phyloP scores from a whole-genome alignment of 352 stramenopile species.

The Globisporangium spiculum region DNA sequence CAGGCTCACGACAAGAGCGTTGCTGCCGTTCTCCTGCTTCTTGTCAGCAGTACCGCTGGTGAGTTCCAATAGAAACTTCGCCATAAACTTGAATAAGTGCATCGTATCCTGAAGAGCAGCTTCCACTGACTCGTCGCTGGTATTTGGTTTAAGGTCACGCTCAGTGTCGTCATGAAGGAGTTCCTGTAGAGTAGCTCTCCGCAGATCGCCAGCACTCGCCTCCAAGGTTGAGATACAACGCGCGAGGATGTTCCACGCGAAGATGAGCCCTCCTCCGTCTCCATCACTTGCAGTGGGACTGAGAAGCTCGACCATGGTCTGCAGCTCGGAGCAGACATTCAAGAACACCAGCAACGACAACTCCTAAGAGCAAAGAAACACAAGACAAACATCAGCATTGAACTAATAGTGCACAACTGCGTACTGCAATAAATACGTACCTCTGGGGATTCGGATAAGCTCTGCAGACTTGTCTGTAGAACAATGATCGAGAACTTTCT shows the following conservation, averaged over 20 bases:
- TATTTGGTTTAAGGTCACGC: not conserved
- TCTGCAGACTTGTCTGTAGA: constrained; percentile 14
- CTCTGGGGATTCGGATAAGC: constrained; percentile 12
- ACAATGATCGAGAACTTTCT: constrained; percentile 2
- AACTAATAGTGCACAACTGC: not conserved
- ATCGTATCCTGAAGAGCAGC: not conserved
- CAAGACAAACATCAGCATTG: not conserved
- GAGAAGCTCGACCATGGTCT: constrained; percentile 11
- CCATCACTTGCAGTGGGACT: not conserved
- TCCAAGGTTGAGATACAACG: constrained; percentile 12
- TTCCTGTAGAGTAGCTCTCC: constrained; percentile 13
- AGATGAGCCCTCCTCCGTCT: constrained; percentile 9
- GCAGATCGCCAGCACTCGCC: constrained; percentile 9
- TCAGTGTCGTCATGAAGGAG: not conserved
- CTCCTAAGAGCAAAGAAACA: constrained; percentile 1
- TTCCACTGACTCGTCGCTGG: not conserved
- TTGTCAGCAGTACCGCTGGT: constrained; percentile 4
- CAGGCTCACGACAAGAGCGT: not conserved
- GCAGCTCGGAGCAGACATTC: constrained; percentile 17
- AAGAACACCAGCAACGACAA: constrained; percentile 18
- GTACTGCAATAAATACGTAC: not conserved
- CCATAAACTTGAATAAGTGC: constrained; percentile 6
- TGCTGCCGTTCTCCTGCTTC: not conserved
- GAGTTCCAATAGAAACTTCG: constrained; percentile 6
- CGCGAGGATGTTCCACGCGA: constrained; percentile 16